Evolutionary conservation across 2,329 filamentous ascomycete species (phyloP).

Genomic region (Orbilia ellipsospora): DNA sequence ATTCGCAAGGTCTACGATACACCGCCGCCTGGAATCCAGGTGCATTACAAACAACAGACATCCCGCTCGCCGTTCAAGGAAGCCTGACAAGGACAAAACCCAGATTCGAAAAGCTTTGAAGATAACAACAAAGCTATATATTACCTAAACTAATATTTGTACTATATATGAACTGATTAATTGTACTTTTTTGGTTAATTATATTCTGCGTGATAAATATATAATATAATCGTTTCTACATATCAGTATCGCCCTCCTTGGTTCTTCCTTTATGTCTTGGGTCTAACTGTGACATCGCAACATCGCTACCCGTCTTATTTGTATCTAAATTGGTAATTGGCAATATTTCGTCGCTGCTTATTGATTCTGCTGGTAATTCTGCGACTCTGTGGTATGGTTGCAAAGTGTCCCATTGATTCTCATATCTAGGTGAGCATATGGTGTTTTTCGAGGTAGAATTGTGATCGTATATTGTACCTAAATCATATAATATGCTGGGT

Average conservation of each 20-base stretch:
- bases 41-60: constrained; percentile 82
- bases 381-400: constrained; percentile 24
- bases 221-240: not conserved
- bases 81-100: constrained; percentile 82
- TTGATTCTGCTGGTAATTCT: constrained; percentile 51
- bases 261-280: constrained; percentile 31
- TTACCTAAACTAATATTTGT: constrained; percentile 11
- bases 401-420: constrained; percentile 7
- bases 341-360: constrained; percentile 44
- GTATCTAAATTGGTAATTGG: constrained; percentile 34
- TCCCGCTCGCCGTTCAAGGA: constrained; percentile 77
- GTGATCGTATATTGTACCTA: constrained; percentile 21
- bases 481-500: constrained; percentile 3
- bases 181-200: not conserved
- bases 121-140: not conserved
- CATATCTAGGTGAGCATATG: constrained; percentile 12
- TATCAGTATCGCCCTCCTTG: not conserved
- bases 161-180: constrained; percentile 16
- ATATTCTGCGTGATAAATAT: not conserved
- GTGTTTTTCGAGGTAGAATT: constrained; percentile 25
- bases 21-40: constrained; percentile 88
- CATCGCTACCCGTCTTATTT: constrained; percentile 27
- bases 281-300: constrained; percentile 30
- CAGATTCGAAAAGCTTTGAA: constrained; percentile 83
- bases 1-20: constrained; percentile 74